phyloP scores from a whole-genome alignment of 768 basidiomycete genomes.

The Lepiota subincarnata region DNA sequence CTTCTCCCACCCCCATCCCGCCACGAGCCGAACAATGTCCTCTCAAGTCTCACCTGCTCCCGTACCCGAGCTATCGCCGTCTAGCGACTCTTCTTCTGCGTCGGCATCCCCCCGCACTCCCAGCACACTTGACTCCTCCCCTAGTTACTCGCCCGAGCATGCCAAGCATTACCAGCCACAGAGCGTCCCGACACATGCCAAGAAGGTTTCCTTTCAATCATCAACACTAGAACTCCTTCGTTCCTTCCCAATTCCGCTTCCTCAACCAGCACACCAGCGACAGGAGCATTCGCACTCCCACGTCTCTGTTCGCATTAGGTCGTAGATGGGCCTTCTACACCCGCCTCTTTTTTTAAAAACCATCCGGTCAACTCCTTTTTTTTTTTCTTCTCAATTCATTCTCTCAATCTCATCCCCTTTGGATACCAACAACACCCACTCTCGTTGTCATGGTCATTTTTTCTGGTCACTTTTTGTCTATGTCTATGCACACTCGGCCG shows the following conservation, averaged over 20 bases:
- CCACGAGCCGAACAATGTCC: constrained; percentile 12
- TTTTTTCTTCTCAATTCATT: neutral
- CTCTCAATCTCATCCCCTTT: neutral
- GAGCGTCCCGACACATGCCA: constrained; percentile 10
- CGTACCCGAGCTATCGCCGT: constrained; percentile 14
- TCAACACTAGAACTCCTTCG: constrained; percentile 41
- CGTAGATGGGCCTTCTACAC: neutral
- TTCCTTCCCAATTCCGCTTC: constrained; percentile 44
- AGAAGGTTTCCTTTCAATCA: constrained; percentile 26
- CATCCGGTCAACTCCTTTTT: neutral
- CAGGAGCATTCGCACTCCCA: constrained; percentile 14
- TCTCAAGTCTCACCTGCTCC: constrained; percentile 4
- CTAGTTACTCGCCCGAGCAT: constrained; percentile 17
- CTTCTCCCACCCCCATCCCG: constrained; percentile 21
- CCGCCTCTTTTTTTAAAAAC: neutral
- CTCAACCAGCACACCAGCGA: constrained; percentile 20
- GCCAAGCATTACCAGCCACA: constrained; percentile 11
- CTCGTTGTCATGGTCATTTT: neutral
- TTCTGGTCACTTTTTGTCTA: neutral
- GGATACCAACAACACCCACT: neutral
- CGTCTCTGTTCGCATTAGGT: constrained; percentile 8
- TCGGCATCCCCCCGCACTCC: constrained; percentile 24
- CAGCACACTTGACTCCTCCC: constrained; percentile 20
- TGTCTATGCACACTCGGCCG: constrained; percentile 9
- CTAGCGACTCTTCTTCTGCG: constrained; percentile 25